Percentiles rank a stretch among this genome's conserved stretches.
Conservation (phyloP, 2,329 filamentous ascomycete species). For the Pseudovirgaria hyperparasitica region DNA sequence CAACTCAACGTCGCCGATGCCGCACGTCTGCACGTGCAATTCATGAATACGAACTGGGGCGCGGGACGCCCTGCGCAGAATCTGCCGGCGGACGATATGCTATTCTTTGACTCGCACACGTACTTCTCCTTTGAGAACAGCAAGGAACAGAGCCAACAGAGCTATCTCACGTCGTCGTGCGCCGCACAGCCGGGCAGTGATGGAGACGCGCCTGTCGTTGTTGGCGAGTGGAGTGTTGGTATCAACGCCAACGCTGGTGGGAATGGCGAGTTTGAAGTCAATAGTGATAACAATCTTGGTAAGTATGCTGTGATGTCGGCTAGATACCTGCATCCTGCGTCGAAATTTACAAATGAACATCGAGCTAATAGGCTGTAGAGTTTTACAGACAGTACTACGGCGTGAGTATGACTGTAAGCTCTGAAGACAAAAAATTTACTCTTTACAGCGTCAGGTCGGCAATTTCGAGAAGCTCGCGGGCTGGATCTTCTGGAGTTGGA, state of each 20-base stretch:
- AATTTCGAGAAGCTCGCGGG: slow-evolving; percentile 42
- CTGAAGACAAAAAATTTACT: slow-evolving; percentile 36
- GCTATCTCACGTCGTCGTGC: slow-evolving; percentile 42
- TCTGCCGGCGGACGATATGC: slow-evolving; percentile 29
- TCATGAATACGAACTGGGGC: slow-evolving; percentile 43
- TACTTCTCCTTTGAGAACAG: slow-evolving; percentile 43
- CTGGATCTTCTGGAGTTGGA: slow-evolving; percentile 53
- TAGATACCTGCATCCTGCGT: too few species aligned
- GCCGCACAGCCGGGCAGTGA: slow-evolving; percentile 30
- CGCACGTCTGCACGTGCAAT: slow-evolving; percentile 40
- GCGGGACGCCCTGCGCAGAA: slow-evolving; percentile 39
- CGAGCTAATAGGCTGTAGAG: too few species aligned
- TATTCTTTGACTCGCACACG: slow-evolving; percentile 46
- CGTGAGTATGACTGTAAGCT: too few species aligned
- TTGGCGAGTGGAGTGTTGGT: slow-evolving; percentile 47
- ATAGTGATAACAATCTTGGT: too few species aligned
- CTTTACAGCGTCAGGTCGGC: slow-evolving; percentile 42
- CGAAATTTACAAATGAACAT: too few species aligned
- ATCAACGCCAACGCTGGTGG: slow-evolving; percentile 38
- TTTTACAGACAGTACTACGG: too few species aligned
- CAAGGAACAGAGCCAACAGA: slow-evolving; percentile 31
- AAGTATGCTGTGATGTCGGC: too few species aligned
- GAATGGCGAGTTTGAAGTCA: slow-evolving; percentile 30
- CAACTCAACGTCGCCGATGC: slow-evolving; percentile 28
- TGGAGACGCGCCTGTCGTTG: slow-evolving; percentile 30